Evolutionary conservation across 768 basidiomycete species (phyloP).

Genomic region (Tylopilus felleus): DNA sequence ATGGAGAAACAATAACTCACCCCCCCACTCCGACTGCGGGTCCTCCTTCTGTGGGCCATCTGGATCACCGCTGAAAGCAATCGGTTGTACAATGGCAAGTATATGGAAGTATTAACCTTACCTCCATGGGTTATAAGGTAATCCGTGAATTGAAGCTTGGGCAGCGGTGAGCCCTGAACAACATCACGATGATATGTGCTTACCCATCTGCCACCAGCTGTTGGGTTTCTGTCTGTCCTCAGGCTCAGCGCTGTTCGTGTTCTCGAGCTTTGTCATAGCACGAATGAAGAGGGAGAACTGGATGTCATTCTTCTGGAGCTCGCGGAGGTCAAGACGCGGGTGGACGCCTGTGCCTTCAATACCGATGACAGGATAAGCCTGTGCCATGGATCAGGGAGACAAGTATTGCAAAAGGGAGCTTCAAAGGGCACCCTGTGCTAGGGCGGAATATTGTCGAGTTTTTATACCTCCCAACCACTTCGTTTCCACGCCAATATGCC

Average conservation of each 20-base stretch:
- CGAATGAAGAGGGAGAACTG: constrained; percentile 21
- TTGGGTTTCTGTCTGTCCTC: constrained; percentile 6
- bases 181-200: neutral
- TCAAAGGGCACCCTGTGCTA: neutral
- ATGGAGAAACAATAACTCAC: constrained; percentile 1
- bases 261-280: constrained; percentile 5
- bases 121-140: constrained; percentile 9
- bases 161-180: neutral
- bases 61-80: constrained; percentile 13
- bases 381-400: constrained; percentile 5
- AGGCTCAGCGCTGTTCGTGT: constrained; percentile 3
- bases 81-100: neutral
- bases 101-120: neutral
- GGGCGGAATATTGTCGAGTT: neutral
- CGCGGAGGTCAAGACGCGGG: constrained; percentile 14
- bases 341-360: constrained; percentile 3
- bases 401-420: neutral
- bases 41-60: constrained; percentile 5
- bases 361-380: constrained; percentile 9
- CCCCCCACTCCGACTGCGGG: constrained; percentile 4
- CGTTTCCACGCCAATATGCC: neutral
- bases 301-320: constrained; percentile 8
- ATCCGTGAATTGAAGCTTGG: constrained; percentile 13
- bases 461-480: neutral
- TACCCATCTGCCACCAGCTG: constrained; percentile 20